Base-by-base conservation (phyloP, 495 filamentous ascomycete species). In the Xylaria longipes region DNA sequence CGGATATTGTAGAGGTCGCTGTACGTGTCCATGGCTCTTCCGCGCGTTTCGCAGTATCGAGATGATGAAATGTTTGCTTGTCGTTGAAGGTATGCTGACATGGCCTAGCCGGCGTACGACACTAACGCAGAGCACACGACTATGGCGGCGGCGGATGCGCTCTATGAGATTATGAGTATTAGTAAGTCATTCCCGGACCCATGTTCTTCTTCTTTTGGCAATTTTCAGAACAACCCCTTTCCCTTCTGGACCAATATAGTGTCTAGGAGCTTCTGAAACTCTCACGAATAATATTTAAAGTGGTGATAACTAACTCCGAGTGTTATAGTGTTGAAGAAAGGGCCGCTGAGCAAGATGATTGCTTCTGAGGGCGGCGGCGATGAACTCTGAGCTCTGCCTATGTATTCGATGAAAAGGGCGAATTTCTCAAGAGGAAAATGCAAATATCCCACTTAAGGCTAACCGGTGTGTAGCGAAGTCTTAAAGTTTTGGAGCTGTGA, bases 61-160 rank as follows among this genome's bases (percentile, higher is more conserved):
- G 27, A 25, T 12, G 6, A 20, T 68, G 22, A n/a, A 3, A 17
- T 60, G 8, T 60, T 56, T 27, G 35, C 15, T 61, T 35, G 25
- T 11, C 15, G 6, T 27, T 57, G 62, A 56, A 22, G 5, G n/a
- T 27, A 45, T 45, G 33, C 56, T 73, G 46, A 74, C 22, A 46
- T 17, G 46, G 17, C 33, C 11, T 88, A 92, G 73, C 94, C 94
- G 9, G 92, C 93, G 4, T 97, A 97, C 79, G 94, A 97, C 78
- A 94, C 93, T 37, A 91, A 91, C 71, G 93, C 91, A 1, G 94
- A 97, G 86, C 90, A 91, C 75, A 97, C 94, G 15, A 93, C 93
- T 39, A 87, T 97, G 81, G 92, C 92, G 11, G 94, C 92, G 3
- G 92, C 93, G 6, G 92, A 96, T 81, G 87, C 91, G 14, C 88